Base-by-base conservation (phyloP, 2,329 filamentous ascomycete species). In the Pseudogymnoascus sp. region DNA sequence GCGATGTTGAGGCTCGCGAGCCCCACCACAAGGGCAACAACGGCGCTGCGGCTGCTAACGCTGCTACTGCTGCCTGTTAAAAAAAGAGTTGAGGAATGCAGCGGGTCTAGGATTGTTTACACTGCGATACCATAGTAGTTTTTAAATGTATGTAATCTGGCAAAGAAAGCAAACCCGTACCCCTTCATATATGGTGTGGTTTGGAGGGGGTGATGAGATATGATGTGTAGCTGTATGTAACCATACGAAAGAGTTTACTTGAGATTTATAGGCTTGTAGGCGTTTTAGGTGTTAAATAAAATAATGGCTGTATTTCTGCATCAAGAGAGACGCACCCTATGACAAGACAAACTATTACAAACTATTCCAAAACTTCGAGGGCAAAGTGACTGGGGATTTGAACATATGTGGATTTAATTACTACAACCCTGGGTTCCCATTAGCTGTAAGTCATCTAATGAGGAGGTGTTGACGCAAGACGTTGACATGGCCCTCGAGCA, bases 1-100 rank as follows among this genome's bases (percentile, higher is more conserved):
- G 59, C 2, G 61, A 62, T 12, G 7, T 62, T 57, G 57, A 54
- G 7, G 6, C 65, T 11, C 60, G 54, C 22, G 50, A 61, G 25
- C 54, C 50, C 37, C 60, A 61, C 54, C 60, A 61, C 38, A 70
- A 66, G 12, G 66, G 63, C n/a, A 61, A 60, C 6, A 65, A 69
- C 12, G 69, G 67, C 18, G 12, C 20, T 25, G 41, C 41, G 6
- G 14, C 41, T 9, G 22, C 22, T 9, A 58, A 41, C 4, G 50
- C 36, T 25, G 22, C 41, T 47, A 22, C 41, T 14, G 8, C 41
- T 9, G 14, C 22, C 22, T 47, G 41, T 47, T 47, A 28, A 47
- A 9, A 14, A 28, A 9, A 47, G 22, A 25, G 22, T 28, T 6
- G 41, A 47, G 12, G 41, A 7, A 8, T 47, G 22, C 14, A 47